Base-by-base conservation (phyloP, 306 rosid species). In the Prinsepia uniflora region DNA sequence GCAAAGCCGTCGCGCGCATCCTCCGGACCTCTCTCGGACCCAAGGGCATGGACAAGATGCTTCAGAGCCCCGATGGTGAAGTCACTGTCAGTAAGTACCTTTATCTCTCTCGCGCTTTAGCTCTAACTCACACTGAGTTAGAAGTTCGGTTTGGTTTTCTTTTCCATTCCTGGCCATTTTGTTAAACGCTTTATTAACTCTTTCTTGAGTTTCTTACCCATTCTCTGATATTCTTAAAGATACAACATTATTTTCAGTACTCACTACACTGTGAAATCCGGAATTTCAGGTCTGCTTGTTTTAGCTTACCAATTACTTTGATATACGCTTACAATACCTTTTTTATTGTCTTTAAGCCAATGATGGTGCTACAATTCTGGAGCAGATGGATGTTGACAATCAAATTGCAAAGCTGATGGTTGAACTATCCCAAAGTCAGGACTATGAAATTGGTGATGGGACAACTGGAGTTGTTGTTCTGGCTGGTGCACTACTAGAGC, bases 11-110 rank as follows among this genome's bases (percentile, higher is more conserved):
- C 39, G 92, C 97, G 54, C 96, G 91, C 54, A 95, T 95, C 71
- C 99, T 95, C 87, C 81, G 78, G 17, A 91, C 99, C 72, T 95
- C 99, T 6, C 96, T 95, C 30, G 99, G 99, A 0, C 99, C 97
- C 57, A 95, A 95, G 78, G 99, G 99, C 82, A 95, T 95, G 99
- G 99, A 95, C 83, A 95, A 95, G 89, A 95, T 95, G 91, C 96
- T 95, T 52, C 90, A 84, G 80, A 87, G 97, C 81, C 96, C 97
- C 65, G 99, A 95, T 72, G 99, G 96, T 17, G 99, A 95, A 65
- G 89, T 94, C 78, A 90, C 90, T 46, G 84, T 94, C 71, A 80
- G 98, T 93, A 36, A 17, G 82, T 75, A 8, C 18, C 79, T 46
- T 47, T 24, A 22, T 46, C 67, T 53, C 19, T n/a, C n/a, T 39